Base-by-base conservation (phyloP, 768 basidiomycete genomes). In the Tubosaeta sp. region DNA sequence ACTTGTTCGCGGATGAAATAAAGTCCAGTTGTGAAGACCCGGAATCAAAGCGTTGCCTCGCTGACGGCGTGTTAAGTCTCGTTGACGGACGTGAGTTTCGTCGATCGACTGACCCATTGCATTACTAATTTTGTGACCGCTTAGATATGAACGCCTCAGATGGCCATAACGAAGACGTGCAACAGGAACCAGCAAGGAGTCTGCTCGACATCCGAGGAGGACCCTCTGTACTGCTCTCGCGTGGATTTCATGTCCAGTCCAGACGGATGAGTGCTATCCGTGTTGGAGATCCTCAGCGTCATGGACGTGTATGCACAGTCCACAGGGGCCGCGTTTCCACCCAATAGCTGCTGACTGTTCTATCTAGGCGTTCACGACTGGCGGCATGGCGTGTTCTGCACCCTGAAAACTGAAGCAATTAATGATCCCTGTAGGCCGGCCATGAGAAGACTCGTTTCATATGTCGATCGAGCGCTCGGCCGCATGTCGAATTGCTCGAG, bases 391-490 rank as follows among this genome's bases (percentile, higher is more conserved):
- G 59, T 55, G 44, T 35, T 43, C 52, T 32, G 26, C 52, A 60
- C 57, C 48, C 51, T 55, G 48, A 34, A 47, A 49, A 46, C 56
- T 49, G 49, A 59, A 50, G 54, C 38, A 49, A 50, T 58, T 56
- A 55, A 57, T 55, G 53, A 46, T 51, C 43, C 49, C n/a, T 49
- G 22, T 48, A 64, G 66, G 60, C 55, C 65, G 58, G 59, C 68
- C 63, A 37, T 37, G n/a, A 5, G 48, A 68, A 53, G 50, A 71
- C 58, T 43, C 41, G 51, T 56, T 50, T 73, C 74, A 52, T 72
- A 71, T 41, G 70, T 76, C 41, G 77, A 80, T 61, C 74, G 68
- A 56, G 72, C 72, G 50, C 74, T 76, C 61, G 78, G 76, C 35
- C 68, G 68, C 47, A 50, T 50, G 32, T 16, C 42, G 64, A 55